Base-by-base conservation (phyloP, 208 protist species). In the Trypanosomatidae sp. region DNA sequence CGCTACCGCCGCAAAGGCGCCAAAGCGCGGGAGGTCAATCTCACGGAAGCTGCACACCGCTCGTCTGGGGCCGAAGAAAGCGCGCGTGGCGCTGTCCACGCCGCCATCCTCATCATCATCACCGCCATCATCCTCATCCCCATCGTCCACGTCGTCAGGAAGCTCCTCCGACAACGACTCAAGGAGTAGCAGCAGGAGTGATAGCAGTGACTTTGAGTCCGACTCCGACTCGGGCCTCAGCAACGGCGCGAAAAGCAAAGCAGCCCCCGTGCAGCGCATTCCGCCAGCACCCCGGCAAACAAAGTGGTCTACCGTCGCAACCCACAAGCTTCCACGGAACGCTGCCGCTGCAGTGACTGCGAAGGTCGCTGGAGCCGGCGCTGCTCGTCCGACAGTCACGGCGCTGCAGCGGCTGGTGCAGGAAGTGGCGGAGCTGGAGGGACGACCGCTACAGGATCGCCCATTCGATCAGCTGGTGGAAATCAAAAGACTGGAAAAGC, bases 401-500 rank as follows among this genome's bases (percentile, higher is more conserved):
- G 66, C 43, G 36, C 49, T 82, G 47, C 46, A 22, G 56, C 62
- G 62, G 44, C 39, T 82, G 33, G 41, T 52, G 46, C 43, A 67
- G 43, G 73, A 69, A 12, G 69, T 82, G 30, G 60, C 47, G 8
- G 66, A 25, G 49, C 62, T 82, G 19, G 78, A 82, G 73, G 22
- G 8, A 3, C 68, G 65, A 7, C 44, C 47, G 3, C 50, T 69
- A 44, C 64, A 82, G 39, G 78, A 82, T 12, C 44, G 72, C 44
- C 69, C 78, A 0, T 78, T 79, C 25, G 62, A 53, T 7, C 78
- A 79, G 58, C 64, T 82, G 19, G 55, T 76, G 2, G 69, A 75
- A 17, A 58, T 78, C 19, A 71, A 71, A 53, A 69, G 65, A 17
- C 56, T 82, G 28, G 78, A 82, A 49, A 70, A 73, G 65, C 49